Base-by-base conservation (phyloP, 2,329 filamentous ascomycete genomes). In the Biscogniauxia marginata region DNA sequence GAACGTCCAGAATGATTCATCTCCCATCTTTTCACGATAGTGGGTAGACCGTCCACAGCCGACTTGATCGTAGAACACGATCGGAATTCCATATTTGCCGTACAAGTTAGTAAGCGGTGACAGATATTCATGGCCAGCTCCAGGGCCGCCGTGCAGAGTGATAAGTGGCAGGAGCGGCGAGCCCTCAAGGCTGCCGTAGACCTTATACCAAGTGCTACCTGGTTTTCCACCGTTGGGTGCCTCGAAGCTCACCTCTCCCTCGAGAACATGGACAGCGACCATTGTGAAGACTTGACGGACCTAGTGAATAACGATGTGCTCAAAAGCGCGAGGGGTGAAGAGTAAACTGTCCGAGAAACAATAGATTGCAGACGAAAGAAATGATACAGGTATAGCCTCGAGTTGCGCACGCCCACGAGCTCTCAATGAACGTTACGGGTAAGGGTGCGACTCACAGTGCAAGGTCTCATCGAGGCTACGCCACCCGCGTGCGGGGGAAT, bases 41-140 rank as follows among this genome's bases (percentile, higher is more conserved):
- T 75, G 79, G 0, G 80, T 83, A 4, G 74, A 79, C 9, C 68
- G 65, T 8, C 78, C 80, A 55, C 75, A 77, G 23, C 80, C 79
- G 52, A 82, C 66, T 57, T 83, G 80, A 59, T 83, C 80, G 67
- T 83, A 83, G 60, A 81, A 72, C 20, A 83, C 21, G 11, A 63
- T 21, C 3, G 63, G 61, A 43, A 62, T 53, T 1, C 51, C 49
- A 4, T 30, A 45, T 30, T 34, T 11, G 25, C 52, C 48, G 16
- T 56, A 53, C 4, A 89, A 79, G 19, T 82, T 77, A 54, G 84
- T 77, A 55, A 89, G 75, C 9, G 85, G 83, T 21, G 85, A 82
- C 4, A 88, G 76, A 65, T 86, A 79, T 62, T 85, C 78, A 61
- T 88, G 85, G n/a, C 78, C 79, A 1, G 79, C 78, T 1, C 63